Evolutionary conservation across 2,329 filamentous ascomycete species (phyloP), one percentile per base, ranked within the genome.

Genomic region (Cercospora brassicicola): DNA sequence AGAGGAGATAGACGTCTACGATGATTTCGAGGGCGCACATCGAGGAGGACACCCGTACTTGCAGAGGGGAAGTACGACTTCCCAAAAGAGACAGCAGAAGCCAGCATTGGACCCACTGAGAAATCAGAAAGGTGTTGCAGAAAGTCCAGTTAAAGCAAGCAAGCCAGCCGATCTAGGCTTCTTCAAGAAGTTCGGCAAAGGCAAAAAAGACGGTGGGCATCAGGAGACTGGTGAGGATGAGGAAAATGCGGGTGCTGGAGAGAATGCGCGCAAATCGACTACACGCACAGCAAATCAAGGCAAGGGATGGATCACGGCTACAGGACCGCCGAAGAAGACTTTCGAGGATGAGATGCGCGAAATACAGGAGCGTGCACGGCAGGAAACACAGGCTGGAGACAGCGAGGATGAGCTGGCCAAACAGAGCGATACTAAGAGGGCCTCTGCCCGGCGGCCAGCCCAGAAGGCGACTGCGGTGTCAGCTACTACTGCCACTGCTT

Each of bases 11-110:
- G 80, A 81, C 60, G 69, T 82, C 13, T 82, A 81, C 69, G 81
- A 82, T 66, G 81, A 83, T 62, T 79, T 82, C 39, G 81, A 82
- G 56, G 80, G 81, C 31, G 81, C 80, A 7, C 71, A 81, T 64
- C 39, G 64, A 20, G 67, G 39, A 4, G 30, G 56, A 13, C 56
- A 33, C 3, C 42, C 45, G 39, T 55, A 30, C 9, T 8, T 26
- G 7, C 20, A 26, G 33, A 64, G 42, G 13, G 26, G 18, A n/a
- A 62, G 20, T 57, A 2, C 23, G 26, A 33, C n/a, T 28, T 31
- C 26, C 20, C 30, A 18, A 1, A 61, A 53, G 30, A 42, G 62
- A 15, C 36, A 42, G 39, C 39, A 31, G 15, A 67, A 62, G 59
- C 68, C 65, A 8, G 59, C 39, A 11, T 60, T 73, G 26, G 73